Evolutionary conservation across 805 yeast species (phyloP).

Genomic region (Candida saitoana): DNA sequence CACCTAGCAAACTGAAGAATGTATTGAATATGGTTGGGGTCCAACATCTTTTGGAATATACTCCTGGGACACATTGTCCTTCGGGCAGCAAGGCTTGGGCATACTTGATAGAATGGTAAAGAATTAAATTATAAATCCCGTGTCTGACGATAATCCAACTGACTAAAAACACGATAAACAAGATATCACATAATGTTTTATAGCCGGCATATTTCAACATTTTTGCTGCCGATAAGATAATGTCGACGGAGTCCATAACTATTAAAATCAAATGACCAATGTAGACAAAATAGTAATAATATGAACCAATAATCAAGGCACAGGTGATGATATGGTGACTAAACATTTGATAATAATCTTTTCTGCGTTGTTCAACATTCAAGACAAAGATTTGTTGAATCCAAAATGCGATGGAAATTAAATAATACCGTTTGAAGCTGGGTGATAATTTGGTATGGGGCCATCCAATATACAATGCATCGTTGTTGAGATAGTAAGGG

Average conservation of each 20-base stretch:
- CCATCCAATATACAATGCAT: conserved; percentile 62
- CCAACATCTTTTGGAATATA: conserved; percentile 45
- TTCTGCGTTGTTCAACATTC: conserved; percentile 72
- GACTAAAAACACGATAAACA: conserved; percentile 63
- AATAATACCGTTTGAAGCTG: conserved; percentile 62
- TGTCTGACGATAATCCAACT: conserved; percentile 74
- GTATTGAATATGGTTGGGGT: conserved; percentile 39
- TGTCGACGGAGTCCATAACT: conserved; percentile 82
- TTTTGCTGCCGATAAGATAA: conserved; percentile 68
- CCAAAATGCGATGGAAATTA: conserved; percentile 74
- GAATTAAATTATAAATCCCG: conserved; percentile 63
- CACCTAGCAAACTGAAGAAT: conserved; percentile 55
- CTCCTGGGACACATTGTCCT: conserved; percentile 36
- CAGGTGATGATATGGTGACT: conserved; percentile 83
- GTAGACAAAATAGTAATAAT: conserved; percentile 64
- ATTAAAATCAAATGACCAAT: conserved; percentile 75
- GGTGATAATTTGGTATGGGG: conserved; percentile 61
- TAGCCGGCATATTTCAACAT: conserved; percentile 69
- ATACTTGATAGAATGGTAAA: conserved; percentile 53
- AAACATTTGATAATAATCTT: conserved; percentile 84
- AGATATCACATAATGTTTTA: conserved; percentile 55
- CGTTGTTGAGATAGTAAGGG: conserved; percentile 55
- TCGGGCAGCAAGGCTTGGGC: conserved; percentile 36
- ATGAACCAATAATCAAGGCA: conserved; percentile 63
- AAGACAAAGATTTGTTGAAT: conserved; percentile 73